Base-by-base conservation (phyloP, 371 early-diverging fungal species). In the Funneliformis caledonium region DNA sequence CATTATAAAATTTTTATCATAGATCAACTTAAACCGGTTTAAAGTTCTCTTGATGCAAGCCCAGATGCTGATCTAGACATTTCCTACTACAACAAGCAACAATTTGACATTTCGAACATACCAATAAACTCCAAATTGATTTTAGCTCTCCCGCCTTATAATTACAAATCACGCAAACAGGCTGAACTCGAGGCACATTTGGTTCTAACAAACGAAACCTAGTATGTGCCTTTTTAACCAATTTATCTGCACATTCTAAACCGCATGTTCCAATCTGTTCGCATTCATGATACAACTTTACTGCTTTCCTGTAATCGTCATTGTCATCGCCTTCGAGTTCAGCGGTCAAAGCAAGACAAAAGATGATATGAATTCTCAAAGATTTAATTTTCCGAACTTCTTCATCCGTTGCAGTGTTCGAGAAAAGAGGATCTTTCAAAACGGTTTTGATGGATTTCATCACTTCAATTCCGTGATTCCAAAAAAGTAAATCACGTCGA, bases 101-200 rank as follows among this genome's bases (percentile, higher is more conserved):
- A 31, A 8, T 37, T 73, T 50, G 52, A 73, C 74, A 73, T 37
- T 73, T 73, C 12, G 74, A 52, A 52, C 74, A 73, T 5, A 73
- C 74, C 19, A 73, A 50, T 22, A 73, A 52, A n/a, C 26, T 59
- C 74, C 74, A 73, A 19, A 73, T 73, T 31, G 19, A n/a, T 50
- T 73, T 52, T 16, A 73, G 14, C 2, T 50, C 31, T 50, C 52
- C 26, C 11, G 74, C 37, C 26, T 52, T 31, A 73, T 22, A 73
- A 3, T 42, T 43, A 59, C 74, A 73, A 16, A n/a, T 9, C 9
- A 16, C 22, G 52, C 74, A 73, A 16, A 59, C 22, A 2, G 74
- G 74, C 5, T 31, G 31, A 16, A 73, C 52, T 5, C 31, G 31
- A 37, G 74, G 74, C 0, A 73, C 74, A 5, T n/a, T 11, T 26